Conservation (phyloP, 306 rosid genomes). For the apple (Malus domestica) region ASM211411v1 NC_041802.1:3847001-3847500, state of each 20-base stretch:
- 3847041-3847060: constrained; percentile 73
- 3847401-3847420: constrained; percentile 82
- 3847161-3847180: constrained; percentile 76
- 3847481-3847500: constrained; percentile 16
- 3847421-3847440: constrained; percentile 60
- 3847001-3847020: constrained; percentile 22
- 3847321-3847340: background rate
- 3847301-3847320: background rate
- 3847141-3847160: constrained; percentile 38
- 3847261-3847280: background rate
- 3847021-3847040: constrained; percentile 22
- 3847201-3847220: constrained; percentile 16
- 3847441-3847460: constrained; percentile 58
- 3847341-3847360: constrained; percentile 15
- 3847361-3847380: constrained; percentile 74
- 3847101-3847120: constrained; percentile 60
- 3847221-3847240: background rate
- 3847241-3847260: background rate
- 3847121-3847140: constrained; percentile 93
- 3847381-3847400: constrained; percentile 73
- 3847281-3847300: background rate
- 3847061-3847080: constrained; percentile 80
- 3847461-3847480: constrained; percentile 48
- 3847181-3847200: constrained; percentile 66
- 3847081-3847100: constrained; percentile 79